phyloP scores from a whole-genome alignment of 148 eudicot genomes.

The Chenopodium berlandieri region DNA sequence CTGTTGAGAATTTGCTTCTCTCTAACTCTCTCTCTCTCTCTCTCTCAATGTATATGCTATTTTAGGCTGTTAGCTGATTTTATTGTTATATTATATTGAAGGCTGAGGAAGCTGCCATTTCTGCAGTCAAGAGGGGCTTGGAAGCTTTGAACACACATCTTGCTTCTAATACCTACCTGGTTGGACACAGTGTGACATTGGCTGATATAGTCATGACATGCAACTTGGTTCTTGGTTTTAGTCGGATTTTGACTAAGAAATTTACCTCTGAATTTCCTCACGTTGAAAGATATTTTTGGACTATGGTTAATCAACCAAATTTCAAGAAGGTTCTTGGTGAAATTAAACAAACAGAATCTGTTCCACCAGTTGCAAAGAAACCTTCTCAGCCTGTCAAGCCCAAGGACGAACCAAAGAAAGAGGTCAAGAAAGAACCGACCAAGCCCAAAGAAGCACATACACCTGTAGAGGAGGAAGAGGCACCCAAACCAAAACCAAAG shows the following conservation, averaged over 20 bases:
- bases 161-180: constrained; percentile 62
- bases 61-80: not conserved
- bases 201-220: constrained; percentile 69
- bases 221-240: constrained; percentile 49
- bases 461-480: constrained; percentile 53
- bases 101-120: constrained; percentile 70
- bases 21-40: not conserved
- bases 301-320: constrained; percentile 71
- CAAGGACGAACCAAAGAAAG: constrained; percentile 52
- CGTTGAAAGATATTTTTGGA: constrained; percentile 83
- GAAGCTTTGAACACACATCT: constrained; percentile 65
- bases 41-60: not conserved
- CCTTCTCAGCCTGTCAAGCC: constrained; percentile 55
- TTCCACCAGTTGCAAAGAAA: constrained; percentile 61
- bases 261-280: constrained; percentile 77
- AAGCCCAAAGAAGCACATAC: constrained; percentile 49
- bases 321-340: constrained; percentile 63
- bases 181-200: constrained; percentile 63
- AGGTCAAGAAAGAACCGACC: constrained; percentile 47
- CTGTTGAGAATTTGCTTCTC: constrained; percentile 11
- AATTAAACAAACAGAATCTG: constrained; percentile 48
- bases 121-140: constrained; percentile 61
- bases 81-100: constrained; percentile 16
- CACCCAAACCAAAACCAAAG: constrained; percentile 80
- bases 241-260: constrained; percentile 51